Evolutionary conservation across 805 yeast species (phyloP).

Genomic region (Saccharomyces kudriavzevii): DNA sequence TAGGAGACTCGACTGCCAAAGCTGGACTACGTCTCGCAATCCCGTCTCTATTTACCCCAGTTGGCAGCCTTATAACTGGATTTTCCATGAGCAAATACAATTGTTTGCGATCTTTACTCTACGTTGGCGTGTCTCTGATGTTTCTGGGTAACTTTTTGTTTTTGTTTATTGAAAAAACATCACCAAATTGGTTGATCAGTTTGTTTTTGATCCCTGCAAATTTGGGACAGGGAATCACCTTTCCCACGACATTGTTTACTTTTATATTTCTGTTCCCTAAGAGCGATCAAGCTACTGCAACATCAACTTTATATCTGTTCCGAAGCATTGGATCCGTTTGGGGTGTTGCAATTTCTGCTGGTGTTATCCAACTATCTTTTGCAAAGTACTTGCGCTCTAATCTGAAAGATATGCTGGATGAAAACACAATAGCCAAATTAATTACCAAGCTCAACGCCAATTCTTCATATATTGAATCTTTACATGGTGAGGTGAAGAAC

Average conservation of each 20-base stretch:
- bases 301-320: conserved; percentile 34
- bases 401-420: conserved; percentile 6
- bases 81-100: conserved; percentile 31
- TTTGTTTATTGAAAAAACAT: conserved; percentile 16
- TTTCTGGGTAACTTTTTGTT: conserved; percentile 31
- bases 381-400: conserved; percentile 2
- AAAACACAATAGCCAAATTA: conserved; percentile 6
- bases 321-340: conserved; percentile 36
- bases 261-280: conserved; percentile 31
- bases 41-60: conserved; percentile 37
- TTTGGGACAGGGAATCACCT: conserved; percentile 35
- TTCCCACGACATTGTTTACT: conserved; percentile 32
- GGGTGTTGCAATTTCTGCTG: conserved; percentile 30
- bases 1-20: conserved; percentile 34
- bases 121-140: conserved; percentile 32
- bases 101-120: conserved; percentile 24
- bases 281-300: conserved; percentile 33
- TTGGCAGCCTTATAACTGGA: conserved; percentile 37
- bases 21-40: conserved; percentile 37
- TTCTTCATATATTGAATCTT: conserved; percentile 8
- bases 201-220: conserved; percentile 31
- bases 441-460: conserved; percentile 8
- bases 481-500: conserved; percentile 6
- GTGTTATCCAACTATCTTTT: conserved; percentile 9
- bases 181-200: conserved; percentile 25